Percentiles rank a stretch among this genome's conserved stretches.
These are phyloP conservation scores for Tulasnella calospora DNA, from an alignment of 768 basidiomycete species.

Conservation along the genomic window DNA sequence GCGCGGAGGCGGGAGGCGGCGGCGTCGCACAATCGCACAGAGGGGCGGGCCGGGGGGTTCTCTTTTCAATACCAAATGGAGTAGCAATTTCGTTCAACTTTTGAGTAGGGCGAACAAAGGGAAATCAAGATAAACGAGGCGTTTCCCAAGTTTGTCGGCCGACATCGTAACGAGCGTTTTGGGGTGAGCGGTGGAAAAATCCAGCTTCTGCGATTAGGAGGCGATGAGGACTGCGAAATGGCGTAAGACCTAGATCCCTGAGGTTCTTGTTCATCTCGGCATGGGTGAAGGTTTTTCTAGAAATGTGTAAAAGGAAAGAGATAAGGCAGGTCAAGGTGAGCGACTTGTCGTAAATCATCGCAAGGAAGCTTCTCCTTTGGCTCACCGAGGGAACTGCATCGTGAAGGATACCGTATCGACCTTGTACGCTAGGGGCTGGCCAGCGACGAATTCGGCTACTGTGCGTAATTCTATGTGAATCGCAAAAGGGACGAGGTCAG, in stretches of 20 bases:
- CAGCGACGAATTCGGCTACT: constrained; percentile 83
- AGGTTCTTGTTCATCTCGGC: constrained; percentile 73
- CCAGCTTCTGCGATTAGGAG: constrained; percentile 6
- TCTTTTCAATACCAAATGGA: background rate
- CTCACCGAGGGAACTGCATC: constrained; percentile 79
- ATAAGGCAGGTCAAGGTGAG: background rate
- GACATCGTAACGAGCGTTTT: background rate
- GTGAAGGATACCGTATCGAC: constrained; percentile 75
- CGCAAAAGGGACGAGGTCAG: constrained; percentile 8
- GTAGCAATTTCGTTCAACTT: background rate
- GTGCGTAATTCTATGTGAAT: constrained; percentile 59
- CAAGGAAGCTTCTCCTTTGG: constrained; percentile 2
- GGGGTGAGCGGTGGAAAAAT: background rate
- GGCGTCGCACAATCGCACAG: constrained; percentile 4
- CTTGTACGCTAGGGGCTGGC: constrained; percentile 60
- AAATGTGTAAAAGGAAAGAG: background rate
- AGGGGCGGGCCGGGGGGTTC: background rate
- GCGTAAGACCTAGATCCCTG: constrained; percentile 80
- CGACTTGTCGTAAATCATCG: background rate
- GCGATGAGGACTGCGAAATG: constrained; percentile 63
- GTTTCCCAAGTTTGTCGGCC: background rate
- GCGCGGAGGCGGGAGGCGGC: constrained; percentile 5
- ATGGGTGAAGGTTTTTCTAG: constrained; percentile 69
- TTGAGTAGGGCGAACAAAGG: background rate
- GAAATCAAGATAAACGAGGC: background rate